Base-by-base conservation (phyloP, 83 land plant species). In the Picea engelmannii region DNA sequence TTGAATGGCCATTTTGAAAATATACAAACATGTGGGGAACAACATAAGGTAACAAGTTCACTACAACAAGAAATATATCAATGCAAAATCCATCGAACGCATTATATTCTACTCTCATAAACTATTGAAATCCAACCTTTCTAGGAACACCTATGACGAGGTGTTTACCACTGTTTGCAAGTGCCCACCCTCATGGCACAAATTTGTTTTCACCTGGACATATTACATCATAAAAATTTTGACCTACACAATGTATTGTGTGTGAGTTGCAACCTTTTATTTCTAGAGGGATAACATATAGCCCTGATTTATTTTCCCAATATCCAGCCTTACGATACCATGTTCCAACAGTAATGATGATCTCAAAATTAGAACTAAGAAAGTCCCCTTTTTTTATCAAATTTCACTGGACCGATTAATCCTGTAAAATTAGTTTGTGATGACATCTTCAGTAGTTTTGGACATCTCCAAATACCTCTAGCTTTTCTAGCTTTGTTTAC, bases 171-270 rank as follows among this genome's bases (percentile, higher is more conserved):
- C 84, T 86, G 23, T 90, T 88, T 11, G 94, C 88, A 42, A 91
- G 83, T 31, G 91, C 90, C 95, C 97, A 95, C 6, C 95, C 95
- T 11, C 91, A 90, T 21, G 97, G 97, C 66, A 83, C 89, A 49
- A 63, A 40, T 27, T 78, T 66, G 60, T 81, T 74, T 59, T 87
- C 88, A 27, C 98, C 98, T 5, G 96, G 98, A 96, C 96, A 95
- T 47, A 91, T 80, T 1, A 90, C 86, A 68, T 67, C 73, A 49
- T 89, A 81, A 5, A 95, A 85, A 64, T 80, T 47, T 76, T 17
- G 74, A 67, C 27, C 67, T 76, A 31, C 84, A 84, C 59, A 2
- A 31, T 31, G 35, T 31, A 31, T 40, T 40, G 44, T n/a, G 10
- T 78, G 73, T 23, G 86, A 81, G 47, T 81, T 79, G 1, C 21